Evolutionary conservation across 345 rosid genomes (phyloP), one percentile per base, ranked within the genome.

Genomic region (Eucalyptus sideroxylon): DNA sequence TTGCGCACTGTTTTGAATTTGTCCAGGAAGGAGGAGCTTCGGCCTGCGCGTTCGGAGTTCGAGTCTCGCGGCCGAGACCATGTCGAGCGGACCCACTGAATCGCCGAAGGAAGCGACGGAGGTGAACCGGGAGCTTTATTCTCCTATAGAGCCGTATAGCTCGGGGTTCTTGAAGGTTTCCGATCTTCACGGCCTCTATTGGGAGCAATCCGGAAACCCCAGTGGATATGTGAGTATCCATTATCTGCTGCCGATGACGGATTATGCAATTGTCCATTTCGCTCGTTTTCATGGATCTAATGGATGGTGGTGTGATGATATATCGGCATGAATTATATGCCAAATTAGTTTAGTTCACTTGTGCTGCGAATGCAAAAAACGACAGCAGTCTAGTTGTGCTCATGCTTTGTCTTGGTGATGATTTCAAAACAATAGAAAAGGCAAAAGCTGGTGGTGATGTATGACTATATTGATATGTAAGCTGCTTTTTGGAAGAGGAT

Each of bases 171-270:
- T 98, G 88, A 95, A 96, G 93, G 99, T 97, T 92, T 98, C 98
- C 31, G 96, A 95, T 91, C 89, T 94, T 88, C 99, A 96, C 80
- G 89, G 96, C 44, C 89, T 97, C 87, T 96, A 95, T 89, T 96
- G 95, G 94, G 99, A 97, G 90, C 99, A 97, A 91, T 96, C 99
- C 6, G 98, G 99, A 89, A 98, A 97, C 60, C 99, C 99, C 9
- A 90, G 90, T 91, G 99, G 99, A 45, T 93, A 96, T 87, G 99
- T 97, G 92, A 90, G 98, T 94, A 21, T 40, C 83, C 47, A 37
- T 37, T 77, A 37, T 77, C 83, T 77, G 45, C 83, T 77, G 47
- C 83, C 59, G 59, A 21, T 77, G 47, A 40, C 27, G 83, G 47
- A 40, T 37, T 37, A 21, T 77, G 45, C 27, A 0, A 77, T 77